These are phyloP conservation scores for Phytopythium oedochilum DNA, from an alignment of 352 stramenopile species.

Conservation along the genomic window DNA sequence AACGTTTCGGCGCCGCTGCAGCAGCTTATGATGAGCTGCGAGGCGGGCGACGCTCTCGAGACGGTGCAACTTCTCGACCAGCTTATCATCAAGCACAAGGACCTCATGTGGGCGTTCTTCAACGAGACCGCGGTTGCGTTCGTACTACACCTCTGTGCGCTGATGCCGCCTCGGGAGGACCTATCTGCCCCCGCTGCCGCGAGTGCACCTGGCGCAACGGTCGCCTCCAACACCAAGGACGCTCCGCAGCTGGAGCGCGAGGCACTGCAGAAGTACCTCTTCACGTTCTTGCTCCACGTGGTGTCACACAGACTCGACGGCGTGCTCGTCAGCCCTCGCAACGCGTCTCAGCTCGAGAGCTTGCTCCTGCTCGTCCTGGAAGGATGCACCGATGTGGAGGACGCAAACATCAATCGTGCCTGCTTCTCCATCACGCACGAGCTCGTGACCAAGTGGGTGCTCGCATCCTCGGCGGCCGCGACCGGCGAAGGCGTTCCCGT, in stretches of 20 bases:
- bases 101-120: constrained; percentile 57
- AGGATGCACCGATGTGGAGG: constrained; percentile 55
- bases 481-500: constrained; percentile 10
- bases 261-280: constrained; percentile 77
- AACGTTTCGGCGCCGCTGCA: constrained; percentile 64
- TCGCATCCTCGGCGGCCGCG: constrained; percentile 23
- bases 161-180: constrained; percentile 47
- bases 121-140: constrained; percentile 64
- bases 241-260: constrained; percentile 71
- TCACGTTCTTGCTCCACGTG: constrained; percentile 74
- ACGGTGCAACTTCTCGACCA: constrained; percentile 83
- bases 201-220: constrained; percentile 12
- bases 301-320: constrained; percentile 60
- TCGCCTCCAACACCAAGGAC: constrained; percentile 60
- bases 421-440: constrained; percentile 76
- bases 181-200: background rate
- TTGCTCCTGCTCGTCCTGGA: constrained; percentile 68
- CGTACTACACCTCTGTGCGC: constrained; percentile 57
- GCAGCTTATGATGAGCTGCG: constrained; percentile 67
- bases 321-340: constrained; percentile 65
- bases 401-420: constrained; percentile 70
- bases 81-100: constrained; percentile 85
- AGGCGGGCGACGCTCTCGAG: constrained; percentile 64
- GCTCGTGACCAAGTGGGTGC: constrained; percentile 56
- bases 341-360: constrained; percentile 57